phyloP scores from a whole-genome alignment of 768 basidiomycete genomes.

The Epithele typhae region DNA sequence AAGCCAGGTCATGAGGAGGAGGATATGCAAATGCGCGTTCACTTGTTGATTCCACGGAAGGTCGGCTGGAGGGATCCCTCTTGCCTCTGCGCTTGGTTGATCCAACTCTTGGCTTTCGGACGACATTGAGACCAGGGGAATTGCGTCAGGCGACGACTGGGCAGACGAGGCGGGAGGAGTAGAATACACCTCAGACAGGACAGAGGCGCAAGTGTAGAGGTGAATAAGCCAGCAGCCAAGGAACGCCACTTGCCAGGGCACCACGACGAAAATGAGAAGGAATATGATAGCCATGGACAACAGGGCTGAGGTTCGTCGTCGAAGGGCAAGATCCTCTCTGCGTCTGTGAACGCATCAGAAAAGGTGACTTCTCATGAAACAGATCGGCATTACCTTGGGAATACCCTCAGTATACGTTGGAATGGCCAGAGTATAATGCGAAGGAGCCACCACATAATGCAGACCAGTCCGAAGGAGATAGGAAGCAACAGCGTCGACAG shows the following conservation, averaged over 20 bases:
- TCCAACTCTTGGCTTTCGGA: neutral
- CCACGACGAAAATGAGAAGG: slow-evolving; percentile 60
- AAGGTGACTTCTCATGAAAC: too few relatives aligned
- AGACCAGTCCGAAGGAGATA: slow-evolving; percentile 63
- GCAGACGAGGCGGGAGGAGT: neutral
- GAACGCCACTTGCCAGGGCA: slow-evolving; percentile 94
- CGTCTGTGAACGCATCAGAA: neutral
- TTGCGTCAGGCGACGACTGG: neutral
- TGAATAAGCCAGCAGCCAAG: slow-evolving; percentile 82
- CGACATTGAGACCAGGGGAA: slow-evolving; percentile 1
- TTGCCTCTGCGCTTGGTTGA: neutral
- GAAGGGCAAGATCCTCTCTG: slow-evolving; percentile 12
- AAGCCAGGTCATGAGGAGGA: slow-evolving; percentile 78
- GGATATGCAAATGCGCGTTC: slow-evolving; percentile 41
- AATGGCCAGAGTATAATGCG: slow-evolving; percentile 43
- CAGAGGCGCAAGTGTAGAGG: slow-evolving; percentile 52
- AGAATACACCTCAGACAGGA: slow-evolving; percentile 3
- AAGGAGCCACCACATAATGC: slow-evolving; percentile 54
- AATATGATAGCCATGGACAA: slow-evolving; percentile 60
- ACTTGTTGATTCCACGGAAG: neutral
- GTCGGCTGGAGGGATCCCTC: too few relatives aligned
- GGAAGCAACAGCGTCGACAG: slow-evolving; percentile 56
- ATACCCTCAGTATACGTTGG: slow-evolving; percentile 23
- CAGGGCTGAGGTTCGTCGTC: slow-evolving; percentile 44
- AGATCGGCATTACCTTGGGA: slow-evolving; percentile 17